Percentiles rank a stretch among this genome's conserved stretches.
phyloP scores from a whole-genome alignment of 176 grass and related monocot genomes.

The Musa acuminata region DNA sequence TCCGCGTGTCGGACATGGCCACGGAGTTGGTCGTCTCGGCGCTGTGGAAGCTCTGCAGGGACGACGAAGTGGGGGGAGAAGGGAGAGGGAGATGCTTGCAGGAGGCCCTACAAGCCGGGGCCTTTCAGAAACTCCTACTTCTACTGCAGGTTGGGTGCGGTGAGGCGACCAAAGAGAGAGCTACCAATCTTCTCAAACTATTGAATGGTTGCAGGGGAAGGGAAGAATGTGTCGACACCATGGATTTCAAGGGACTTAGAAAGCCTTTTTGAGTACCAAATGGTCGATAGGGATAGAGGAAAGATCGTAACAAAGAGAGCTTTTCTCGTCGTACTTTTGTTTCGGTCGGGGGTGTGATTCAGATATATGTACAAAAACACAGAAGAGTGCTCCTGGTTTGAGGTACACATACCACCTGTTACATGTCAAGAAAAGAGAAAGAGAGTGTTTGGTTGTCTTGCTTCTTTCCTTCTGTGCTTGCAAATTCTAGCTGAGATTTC shows the following conservation, averaged over 20 bases:
- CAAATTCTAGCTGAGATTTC: too few species aligned
- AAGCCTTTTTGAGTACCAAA: constrained; percentile 43
- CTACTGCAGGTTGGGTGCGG: constrained; percentile 79
- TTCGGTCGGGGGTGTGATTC: too few species aligned
- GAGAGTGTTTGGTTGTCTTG: too few species aligned
- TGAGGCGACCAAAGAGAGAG: constrained; percentile 70
- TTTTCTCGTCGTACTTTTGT: too few species aligned
- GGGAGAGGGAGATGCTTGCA: constrained; percentile 22
- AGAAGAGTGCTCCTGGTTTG: too few species aligned
- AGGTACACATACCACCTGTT: too few species aligned
- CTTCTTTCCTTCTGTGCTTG: too few species aligned
- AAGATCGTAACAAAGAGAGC: too few species aligned
- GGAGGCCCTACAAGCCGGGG: constrained; percentile 66
- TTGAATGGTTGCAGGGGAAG: constrained; percentile 42
- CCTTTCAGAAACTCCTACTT: constrained; percentile 89
- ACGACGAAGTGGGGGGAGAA: not conserved
- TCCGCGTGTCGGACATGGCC: constrained; percentile 56
- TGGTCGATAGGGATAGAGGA: too few species aligned
- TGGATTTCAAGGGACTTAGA: constrained; percentile 71
- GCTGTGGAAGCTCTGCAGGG: constrained; percentile 73
- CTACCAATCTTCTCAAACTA: constrained; percentile 67
- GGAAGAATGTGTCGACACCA: constrained; percentile 73
- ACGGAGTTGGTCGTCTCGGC: constrained; percentile 71
- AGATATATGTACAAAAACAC: too few species aligned
- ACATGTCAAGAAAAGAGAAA: too few species aligned